Percentiles rank a stretch among this genome's conserved stretches.
Conservation (phyloP, 2,329 filamentous ascomycete species). For the Monilinia polystroma region DNA sequence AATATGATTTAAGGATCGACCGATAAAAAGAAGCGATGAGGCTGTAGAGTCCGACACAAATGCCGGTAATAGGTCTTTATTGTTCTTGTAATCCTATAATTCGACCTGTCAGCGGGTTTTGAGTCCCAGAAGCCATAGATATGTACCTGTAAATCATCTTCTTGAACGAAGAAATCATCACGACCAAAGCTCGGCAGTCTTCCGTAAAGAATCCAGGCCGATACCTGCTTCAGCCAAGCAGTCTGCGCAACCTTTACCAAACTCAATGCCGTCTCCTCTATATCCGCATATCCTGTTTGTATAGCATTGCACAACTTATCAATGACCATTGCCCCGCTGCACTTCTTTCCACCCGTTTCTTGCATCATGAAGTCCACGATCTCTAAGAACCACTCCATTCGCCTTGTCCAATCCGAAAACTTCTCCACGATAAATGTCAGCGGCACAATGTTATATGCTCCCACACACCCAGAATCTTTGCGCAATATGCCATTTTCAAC, state of each 20-base stretch:
- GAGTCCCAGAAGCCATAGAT: neutral
- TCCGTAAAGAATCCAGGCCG: slow-evolving; percentile 89
- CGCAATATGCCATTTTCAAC: slow-evolving; percentile 78
- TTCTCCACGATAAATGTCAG: slow-evolving; percentile 79
- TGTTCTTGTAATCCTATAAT: slow-evolving; percentile 56
- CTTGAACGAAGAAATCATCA: slow-evolving; percentile 82
- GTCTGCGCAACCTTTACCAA: slow-evolving; percentile 78
- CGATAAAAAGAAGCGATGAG: slow-evolving; percentile 84
- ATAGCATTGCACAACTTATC: slow-evolving; percentile 72
- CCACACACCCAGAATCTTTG: slow-evolving; percentile 76
- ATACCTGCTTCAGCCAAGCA: slow-evolving; percentile 87
- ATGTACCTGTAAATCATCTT: slow-evolving; percentile 34
- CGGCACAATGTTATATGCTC: slow-evolving; percentile 90
- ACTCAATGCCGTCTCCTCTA: slow-evolving; percentile 72
- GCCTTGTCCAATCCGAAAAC: slow-evolving; percentile 82
- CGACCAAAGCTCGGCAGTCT: slow-evolving; percentile 73
- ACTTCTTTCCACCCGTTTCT: slow-evolving; percentile 42
- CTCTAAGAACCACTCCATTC: slow-evolving; percentile 83
- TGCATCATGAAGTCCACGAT: slow-evolving; percentile 66
- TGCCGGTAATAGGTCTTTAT: slow-evolving; percentile 65
- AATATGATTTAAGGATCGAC: slow-evolving; percentile 83
- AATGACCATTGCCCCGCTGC: slow-evolving; percentile 72
- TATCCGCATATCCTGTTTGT: slow-evolving; percentile 84
- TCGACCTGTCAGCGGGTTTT: neutral
- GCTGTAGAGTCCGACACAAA: slow-evolving; percentile 76